A percentile compares a stretch with the other conserved stretches of the same genome.
Conservation (phyloP, 139 green algal species). For the Mychonastes homosphaera region DNA sequence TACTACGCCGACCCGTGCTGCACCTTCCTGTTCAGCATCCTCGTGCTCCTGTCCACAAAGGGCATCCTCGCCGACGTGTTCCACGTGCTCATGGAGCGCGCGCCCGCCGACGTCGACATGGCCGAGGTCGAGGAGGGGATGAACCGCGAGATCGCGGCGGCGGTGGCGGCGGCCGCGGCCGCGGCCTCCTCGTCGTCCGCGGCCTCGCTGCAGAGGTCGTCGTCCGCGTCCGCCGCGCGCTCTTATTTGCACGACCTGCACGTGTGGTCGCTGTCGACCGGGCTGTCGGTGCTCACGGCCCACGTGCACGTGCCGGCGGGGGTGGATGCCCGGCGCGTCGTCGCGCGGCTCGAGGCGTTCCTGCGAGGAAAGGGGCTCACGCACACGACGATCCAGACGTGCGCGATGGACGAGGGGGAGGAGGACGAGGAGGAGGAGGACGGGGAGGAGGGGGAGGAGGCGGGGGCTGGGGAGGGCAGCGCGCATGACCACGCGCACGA, state of each 20-base stretch:
- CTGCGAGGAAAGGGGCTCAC: constrained; percentile 42
- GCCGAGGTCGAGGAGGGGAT: constrained; percentile 19
- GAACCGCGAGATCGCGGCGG: background rate
- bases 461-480: background rate
- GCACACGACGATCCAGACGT: constrained; percentile 71
- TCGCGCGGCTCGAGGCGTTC: constrained; percentile 32
- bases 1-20: constrained; percentile 76
- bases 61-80: constrained; percentile 73
- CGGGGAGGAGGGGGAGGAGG: background rate
- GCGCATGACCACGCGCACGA: background rate
- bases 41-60: constrained; percentile 78
- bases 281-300: constrained; percentile 57
- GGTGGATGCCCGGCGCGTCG: constrained; percentile 23
- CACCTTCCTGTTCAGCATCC: constrained; percentile 82
- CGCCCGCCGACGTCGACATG: constrained; percentile 51
- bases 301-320: constrained; percentile 44
- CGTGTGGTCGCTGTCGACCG: constrained; percentile 75
- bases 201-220: background rate
- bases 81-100: constrained; percentile 87
- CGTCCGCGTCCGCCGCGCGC: background rate
- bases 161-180: background rate
- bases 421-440: background rate
- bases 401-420: constrained; percentile 17
- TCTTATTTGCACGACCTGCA: constrained; percentile 81
- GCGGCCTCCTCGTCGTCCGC: background rate